A percentile compares a stretch with the other conserved stretches of the same genome.
Conservation (phyloP, 306 rosid species). For the Ochetophila trinervis region DNA sequence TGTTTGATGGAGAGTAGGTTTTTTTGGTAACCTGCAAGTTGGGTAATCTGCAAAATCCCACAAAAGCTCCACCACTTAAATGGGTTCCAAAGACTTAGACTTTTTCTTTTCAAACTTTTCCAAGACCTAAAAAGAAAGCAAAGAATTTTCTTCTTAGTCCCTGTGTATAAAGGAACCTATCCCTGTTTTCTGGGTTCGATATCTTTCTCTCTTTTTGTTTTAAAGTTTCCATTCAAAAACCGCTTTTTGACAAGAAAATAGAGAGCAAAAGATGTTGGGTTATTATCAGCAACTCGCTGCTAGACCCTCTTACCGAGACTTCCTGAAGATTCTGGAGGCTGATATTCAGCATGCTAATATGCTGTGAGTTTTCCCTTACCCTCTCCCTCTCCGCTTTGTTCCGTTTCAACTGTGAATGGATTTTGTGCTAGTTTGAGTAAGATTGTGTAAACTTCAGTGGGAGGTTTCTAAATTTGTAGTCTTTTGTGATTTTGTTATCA, state of each 20-base stretch:
- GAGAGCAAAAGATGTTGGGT: slow-evolving; percentile 38
- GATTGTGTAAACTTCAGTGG: slow-evolving; percentile 1
- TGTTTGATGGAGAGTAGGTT: slow-evolving; percentile 18
- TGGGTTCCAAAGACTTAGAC: slow-evolving; percentile 25
- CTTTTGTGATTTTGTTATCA: background rate
- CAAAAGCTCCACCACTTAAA: slow-evolving; percentile 17
- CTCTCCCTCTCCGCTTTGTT: background rate
- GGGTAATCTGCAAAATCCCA: background rate
- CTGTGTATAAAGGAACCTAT: background rate
- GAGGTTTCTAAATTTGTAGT: background rate
- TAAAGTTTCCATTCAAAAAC: background rate
- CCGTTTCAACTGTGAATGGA: background rate
- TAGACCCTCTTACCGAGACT: slow-evolving; percentile 54
- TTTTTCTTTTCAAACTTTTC: slow-evolving; percentile 4
- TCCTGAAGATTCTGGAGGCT: slow-evolving; percentile 64
- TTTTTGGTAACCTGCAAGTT: background rate
- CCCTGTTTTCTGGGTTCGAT: slow-evolving; percentile 20
- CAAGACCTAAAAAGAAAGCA: slow-evolving; percentile 7
- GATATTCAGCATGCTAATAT: slow-evolving; percentile 77
- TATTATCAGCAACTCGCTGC: slow-evolving; percentile 50
- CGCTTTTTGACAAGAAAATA: slow-evolving; percentile 3
- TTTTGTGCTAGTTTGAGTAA: background rate
- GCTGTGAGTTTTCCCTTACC: slow-evolving; percentile 44
- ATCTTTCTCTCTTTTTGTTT: slow-evolving; percentile 5
- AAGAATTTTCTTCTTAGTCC: slow-evolving; percentile 10